Evolutionary conservation across 2,329 filamentous ascomycete genomes (phyloP), one percentile per base, ranked within the genome.

Genomic region (Hypomyces rosellus): DNA sequence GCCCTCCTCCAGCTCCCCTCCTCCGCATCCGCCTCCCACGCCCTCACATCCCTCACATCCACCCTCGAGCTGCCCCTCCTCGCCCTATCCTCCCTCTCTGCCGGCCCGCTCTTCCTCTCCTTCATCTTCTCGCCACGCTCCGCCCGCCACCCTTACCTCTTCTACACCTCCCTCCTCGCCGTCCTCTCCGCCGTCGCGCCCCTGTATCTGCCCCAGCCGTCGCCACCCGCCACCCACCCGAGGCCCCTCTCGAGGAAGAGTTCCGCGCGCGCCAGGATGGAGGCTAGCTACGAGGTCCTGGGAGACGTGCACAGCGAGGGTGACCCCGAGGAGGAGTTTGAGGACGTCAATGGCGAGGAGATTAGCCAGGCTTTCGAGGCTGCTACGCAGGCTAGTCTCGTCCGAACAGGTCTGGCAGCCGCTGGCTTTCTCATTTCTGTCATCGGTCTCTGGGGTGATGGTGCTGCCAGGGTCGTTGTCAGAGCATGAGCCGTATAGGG

Each of bases 61-160:
- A 75, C 80, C 49, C 79, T 86, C 42, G 77, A 81, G 50, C 76
- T 77, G 41, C 86, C 89, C 59, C 75, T 88, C 53, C 76, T 84
- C 49, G 70, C 78, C 33, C 79, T 95, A 46, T 81, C 86, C 45
- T 75, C 81, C 57, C 69, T 95, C 59, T 84, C 89, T 47, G 80
- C 82, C 48, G 73, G 80, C 47, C 82, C 88, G 30, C 84, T 96
- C 62, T 73, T 89, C 59, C 78, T 92, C 57, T 88, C 90, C 55
- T 96, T 86, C 69, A 67, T 78, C 41, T 74, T 95, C 57, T 92
- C 90, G 2, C 87, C 90, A 0, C 77, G 81, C 22, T 79, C 83
- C 50, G 77, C 81, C 59, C 84, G 86, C 64, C 92, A 97, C 66
- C 92, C 92, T 0, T 97, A 96, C 66, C 82, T 96, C 22, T 70